These are phyloP conservation scores for baker's yeast (Saccharomyces cerevisiae) DNA, from an alignment of 805 yeast species.

Conservation along the genomic window DNA sequence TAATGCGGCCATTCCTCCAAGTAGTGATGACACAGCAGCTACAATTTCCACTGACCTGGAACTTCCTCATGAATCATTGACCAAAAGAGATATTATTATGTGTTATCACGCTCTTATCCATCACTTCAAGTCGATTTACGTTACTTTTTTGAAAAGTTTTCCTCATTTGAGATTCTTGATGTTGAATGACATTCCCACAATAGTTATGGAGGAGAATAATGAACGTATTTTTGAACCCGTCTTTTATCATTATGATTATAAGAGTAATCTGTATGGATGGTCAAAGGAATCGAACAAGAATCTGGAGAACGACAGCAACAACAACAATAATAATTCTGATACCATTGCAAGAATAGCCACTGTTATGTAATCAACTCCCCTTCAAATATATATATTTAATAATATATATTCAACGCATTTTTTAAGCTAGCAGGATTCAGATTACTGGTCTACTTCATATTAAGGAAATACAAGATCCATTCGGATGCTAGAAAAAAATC, in stretches of 20 bases:
- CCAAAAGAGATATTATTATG: slow-evolving; percentile 27
- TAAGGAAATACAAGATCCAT: too few species aligned
- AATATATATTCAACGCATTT: background rate
- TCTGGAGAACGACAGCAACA: slow-evolving; percentile 7
- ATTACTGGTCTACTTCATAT: background rate
- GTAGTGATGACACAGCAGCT: slow-evolving; percentile 1
- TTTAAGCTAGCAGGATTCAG: background rate
- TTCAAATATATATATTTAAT: background rate
- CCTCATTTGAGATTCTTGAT: slow-evolving; percentile 32
- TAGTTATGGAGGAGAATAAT: slow-evolving; percentile 23
- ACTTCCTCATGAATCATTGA: slow-evolving; percentile 27
- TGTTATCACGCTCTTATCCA: slow-evolving; percentile 34
- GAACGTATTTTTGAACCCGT: slow-evolving; percentile 31
- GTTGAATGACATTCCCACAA: slow-evolving; percentile 33
- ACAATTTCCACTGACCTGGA: slow-evolving; percentile 2
- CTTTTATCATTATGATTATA: slow-evolving; percentile 29
- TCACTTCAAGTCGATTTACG: slow-evolving; percentile 30
- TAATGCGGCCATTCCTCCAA: slow-evolving; percentile 2
- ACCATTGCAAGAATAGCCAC: slow-evolving; percentile 19
- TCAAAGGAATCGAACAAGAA: slow-evolving; percentile 9
- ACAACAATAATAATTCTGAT: slow-evolving; percentile 8
- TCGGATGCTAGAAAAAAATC: too few species aligned
- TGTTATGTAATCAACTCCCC: slow-evolving; percentile 3
- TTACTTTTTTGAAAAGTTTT: slow-evolving; percentile 30
- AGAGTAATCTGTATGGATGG: slow-evolving; percentile 29